A percentile compares a stretch with the other conserved stretches of the same genome.
Conservation (phyloP, 2,329 filamentous ascomycete species). For the Phialophora chinensis region DNA sequence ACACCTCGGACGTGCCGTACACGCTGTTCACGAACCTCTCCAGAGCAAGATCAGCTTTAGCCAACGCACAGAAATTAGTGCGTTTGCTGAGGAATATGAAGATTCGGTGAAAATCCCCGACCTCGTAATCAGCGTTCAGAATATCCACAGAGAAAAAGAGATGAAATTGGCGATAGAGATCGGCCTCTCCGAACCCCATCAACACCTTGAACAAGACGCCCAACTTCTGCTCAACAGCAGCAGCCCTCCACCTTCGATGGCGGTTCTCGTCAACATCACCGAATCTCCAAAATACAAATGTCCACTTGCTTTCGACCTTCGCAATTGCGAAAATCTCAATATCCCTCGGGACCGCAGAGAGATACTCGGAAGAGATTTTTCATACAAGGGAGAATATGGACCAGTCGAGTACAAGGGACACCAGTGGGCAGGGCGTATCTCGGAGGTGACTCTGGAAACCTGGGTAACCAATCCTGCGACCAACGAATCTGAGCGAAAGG, state of each 20-base stretch:
- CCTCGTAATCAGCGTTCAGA: neutral
- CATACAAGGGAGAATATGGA: constrained; percentile 9
- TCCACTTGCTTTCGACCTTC: constrained; percentile 3
- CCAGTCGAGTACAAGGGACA: constrained; percentile 12
- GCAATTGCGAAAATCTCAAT: neutral
- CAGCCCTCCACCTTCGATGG: neutral
- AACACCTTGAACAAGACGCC: constrained; percentile 11
- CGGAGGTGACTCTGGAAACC: constrained; percentile 14
- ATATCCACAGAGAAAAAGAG: neutral
- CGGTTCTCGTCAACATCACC: neutral
- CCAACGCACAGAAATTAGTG: too few relatives aligned
- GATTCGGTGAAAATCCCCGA: constrained; percentile 6
- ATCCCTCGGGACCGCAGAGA: neutral
- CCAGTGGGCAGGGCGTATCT: constrained; percentile 17
- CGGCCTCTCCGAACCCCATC: constrained; percentile 13
- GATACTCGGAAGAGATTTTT: neutral
- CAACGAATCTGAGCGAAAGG: constrained; percentile 3
- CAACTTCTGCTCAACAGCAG: constrained; percentile 3
- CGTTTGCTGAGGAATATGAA: neutral
- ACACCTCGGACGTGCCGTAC: too few relatives aligned
- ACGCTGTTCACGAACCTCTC: too few relatives aligned
- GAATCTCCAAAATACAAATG: constrained; percentile 6
- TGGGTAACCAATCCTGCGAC: constrained; percentile 14
- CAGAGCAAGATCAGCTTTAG: too few relatives aligned
- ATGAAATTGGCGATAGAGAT: constrained; percentile 15